Evolutionary conservation across 371 early-diverging fungal genomes (phyloP).

Genomic region (Zopfochytrium polystomum): DNA sequence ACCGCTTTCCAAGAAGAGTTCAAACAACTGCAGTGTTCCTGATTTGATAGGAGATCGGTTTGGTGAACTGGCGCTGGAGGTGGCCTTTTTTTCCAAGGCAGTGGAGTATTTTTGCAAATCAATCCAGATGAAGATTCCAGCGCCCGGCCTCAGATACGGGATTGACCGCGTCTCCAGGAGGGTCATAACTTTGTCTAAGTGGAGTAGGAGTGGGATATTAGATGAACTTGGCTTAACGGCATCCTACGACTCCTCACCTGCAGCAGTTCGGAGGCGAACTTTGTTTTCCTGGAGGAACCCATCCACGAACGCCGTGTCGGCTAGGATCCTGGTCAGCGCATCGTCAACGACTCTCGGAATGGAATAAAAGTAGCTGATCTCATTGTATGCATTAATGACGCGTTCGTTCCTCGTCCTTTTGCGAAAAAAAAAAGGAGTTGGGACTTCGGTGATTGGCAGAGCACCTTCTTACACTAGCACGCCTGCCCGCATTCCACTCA

Average conservation of each 20-base stretch:
- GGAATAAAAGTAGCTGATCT: constrained; percentile 25
- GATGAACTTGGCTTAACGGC: not conserved
- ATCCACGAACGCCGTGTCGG: constrained; percentile 58
- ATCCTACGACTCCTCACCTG: not conserved
- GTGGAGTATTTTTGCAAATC: constrained; percentile 40
- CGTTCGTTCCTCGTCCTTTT: constrained; percentile 18
- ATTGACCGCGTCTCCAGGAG: constrained; percentile 46
- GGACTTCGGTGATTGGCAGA: not conserved
- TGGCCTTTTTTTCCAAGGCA: constrained; percentile 7
- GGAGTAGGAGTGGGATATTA: not conserved
- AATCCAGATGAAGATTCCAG: constrained; percentile 69
- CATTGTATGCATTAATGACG: constrained; percentile 19
- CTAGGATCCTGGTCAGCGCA: constrained; percentile 51
- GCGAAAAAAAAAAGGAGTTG: not conserved
- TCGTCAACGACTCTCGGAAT: constrained; percentile 24
- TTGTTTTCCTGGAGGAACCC: constrained; percentile 57
- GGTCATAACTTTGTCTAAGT: not conserved
- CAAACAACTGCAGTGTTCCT: constrained; percentile 39
- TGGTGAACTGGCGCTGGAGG: constrained; percentile 34
- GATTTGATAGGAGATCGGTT: too few species aligned
- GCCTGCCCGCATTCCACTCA: constrained; percentile 23
- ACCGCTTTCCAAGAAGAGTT: constrained; percentile 44
- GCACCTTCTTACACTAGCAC: constrained; percentile 9
- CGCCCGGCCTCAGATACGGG: constrained; percentile 55
- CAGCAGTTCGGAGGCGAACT: constrained; percentile 51